Evolutionary conservation across 2,329 filamentous ascomycete genomes (phyloP), one percentile per base, ranked within the genome.

Genomic region (Fusarium nisikadoi): DNA sequence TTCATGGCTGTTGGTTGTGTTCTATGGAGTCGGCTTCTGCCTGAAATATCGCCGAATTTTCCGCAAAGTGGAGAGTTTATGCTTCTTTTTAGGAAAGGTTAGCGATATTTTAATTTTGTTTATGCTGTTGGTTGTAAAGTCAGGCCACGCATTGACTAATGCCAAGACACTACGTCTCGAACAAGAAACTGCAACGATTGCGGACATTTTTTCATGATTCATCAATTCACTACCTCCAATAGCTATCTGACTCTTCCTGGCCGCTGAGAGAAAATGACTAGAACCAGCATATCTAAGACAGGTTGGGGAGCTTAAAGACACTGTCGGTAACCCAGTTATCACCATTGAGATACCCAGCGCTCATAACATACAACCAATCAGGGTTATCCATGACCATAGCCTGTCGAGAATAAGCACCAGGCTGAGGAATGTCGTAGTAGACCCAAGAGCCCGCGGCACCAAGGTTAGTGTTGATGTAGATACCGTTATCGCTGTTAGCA

Each of bases 381-480:
- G 62, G 62, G 47, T 65, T 31, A 11, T 65, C 56, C 62, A 65
- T 62, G 1, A 65, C 62, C 62, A 63, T 59, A 3, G 53, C 60
- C 29, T 63, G 60, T 31, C 66, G 66, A 0, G 69, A 70, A 39
- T 71, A 65, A 0, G 66, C 59, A 9, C 62, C 42, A 29, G 62
- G 64, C 39, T 71, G 69, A 1, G 54, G 57, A 11, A 63, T 56
- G 7, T 70, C 54, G 17, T 70, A 53, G n/a, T 55, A 55, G 6
- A 56, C 60, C 69, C 66, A 71, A 25, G 62, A 59, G 0, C 52
- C 29, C 2, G 69, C 36, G 31, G 65, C 60, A 5, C 54, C 69
- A 1, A 63, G 27, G 41, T 70, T 63, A 0, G 54, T 62, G 36
- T 71, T 71, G 10, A 71, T 41, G 5, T 63, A 71, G 0, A 71